phyloP scores from a whole-genome alignment of 2,329 filamentous ascomycete species.

The Neopestalotiopsis clavispora region DNA sequence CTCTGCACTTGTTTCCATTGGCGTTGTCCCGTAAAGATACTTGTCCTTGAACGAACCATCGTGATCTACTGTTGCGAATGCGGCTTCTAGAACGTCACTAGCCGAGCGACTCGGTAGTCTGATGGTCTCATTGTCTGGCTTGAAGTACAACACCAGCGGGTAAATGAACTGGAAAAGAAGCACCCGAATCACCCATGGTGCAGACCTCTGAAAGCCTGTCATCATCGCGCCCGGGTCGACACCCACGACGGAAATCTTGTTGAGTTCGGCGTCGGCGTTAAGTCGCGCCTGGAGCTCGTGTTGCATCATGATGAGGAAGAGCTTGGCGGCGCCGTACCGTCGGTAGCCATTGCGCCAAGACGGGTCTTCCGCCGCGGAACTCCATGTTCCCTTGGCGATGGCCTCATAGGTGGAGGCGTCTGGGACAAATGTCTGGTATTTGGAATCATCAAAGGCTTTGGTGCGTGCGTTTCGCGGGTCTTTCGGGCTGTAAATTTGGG shows the following conservation, averaged over 20 bases:
- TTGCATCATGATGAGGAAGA: slow-evolving; percentile 37
- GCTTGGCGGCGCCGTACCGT: slow-evolving; percentile 38
- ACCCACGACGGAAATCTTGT: slow-evolving; percentile 34
- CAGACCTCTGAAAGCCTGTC: slow-evolving; percentile 19
- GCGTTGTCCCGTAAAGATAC: slow-evolving; percentile 19
- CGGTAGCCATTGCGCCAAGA: slow-evolving; percentile 29
- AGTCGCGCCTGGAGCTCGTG: slow-evolving; percentile 36
- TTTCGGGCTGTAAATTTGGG: background rate
- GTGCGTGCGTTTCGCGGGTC: slow-evolving; percentile 22
- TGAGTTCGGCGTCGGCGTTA: slow-evolving; percentile 30
- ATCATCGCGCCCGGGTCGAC: slow-evolving; percentile 40
- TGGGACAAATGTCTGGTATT: slow-evolving; percentile 30
- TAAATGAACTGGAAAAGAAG: background rate
- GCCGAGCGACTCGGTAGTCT: background rate
- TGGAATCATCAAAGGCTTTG: slow-evolving; percentile 17
- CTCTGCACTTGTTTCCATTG: slow-evolving; percentile 17
- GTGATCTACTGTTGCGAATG: background rate
- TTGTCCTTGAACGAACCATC: slow-evolving; percentile 12
- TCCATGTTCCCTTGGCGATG: slow-evolving; percentile 33
- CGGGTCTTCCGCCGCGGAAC: slow-evolving; percentile 26
- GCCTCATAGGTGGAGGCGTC: slow-evolving; percentile 26
- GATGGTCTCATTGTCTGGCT: background rate
- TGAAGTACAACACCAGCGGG: background rate
- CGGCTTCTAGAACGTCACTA: background rate
- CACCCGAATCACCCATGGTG: background rate